Evolutionary conservation across 208 protist genomes (phyloP).

Genomic region (Trypanosoma mega): DNA sequence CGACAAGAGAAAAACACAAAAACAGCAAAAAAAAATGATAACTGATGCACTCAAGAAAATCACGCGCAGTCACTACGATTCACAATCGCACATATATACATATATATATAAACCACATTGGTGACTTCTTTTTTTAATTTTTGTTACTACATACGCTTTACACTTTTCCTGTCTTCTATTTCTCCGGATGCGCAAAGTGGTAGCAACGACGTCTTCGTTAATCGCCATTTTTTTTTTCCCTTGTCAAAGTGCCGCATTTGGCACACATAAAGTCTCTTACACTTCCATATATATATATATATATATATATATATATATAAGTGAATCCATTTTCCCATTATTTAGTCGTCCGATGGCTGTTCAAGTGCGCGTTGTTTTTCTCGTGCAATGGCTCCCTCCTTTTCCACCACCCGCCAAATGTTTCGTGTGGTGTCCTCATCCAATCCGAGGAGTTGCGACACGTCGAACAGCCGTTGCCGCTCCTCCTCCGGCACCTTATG

Average conservation of each 20-base stretch:
- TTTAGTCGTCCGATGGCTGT: constrained; percentile 50
- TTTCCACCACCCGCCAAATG: constrained; percentile 68
- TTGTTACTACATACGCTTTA: no score
- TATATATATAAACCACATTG: not conserved
- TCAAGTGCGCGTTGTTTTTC: constrained; percentile 69
- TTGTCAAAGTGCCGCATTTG: no score
- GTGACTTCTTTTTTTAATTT: no score
- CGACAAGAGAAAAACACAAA: no score
- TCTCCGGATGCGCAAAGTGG: no score
- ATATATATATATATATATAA: not conserved
- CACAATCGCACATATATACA: not conserved
- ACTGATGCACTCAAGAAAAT: not conserved
- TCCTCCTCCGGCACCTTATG: constrained; percentile 43
- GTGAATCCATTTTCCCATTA: not conserved
- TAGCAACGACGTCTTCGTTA: no score
- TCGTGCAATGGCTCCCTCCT: constrained; percentile 54
- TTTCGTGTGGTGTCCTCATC: constrained; percentile 31
- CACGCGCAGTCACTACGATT: not conserved
- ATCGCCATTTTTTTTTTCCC: no score
- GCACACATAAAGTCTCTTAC: not conserved
- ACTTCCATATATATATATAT: not conserved
- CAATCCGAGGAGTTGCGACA: constrained; percentile 43
- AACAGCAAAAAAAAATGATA: not conserved
- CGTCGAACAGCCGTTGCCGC: constrained; percentile 35
- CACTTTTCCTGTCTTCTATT: no score